Evolutionary conservation across 495 filamentous ascomycete species (phyloP).

Genomic region (Podospora sp.): DNA sequence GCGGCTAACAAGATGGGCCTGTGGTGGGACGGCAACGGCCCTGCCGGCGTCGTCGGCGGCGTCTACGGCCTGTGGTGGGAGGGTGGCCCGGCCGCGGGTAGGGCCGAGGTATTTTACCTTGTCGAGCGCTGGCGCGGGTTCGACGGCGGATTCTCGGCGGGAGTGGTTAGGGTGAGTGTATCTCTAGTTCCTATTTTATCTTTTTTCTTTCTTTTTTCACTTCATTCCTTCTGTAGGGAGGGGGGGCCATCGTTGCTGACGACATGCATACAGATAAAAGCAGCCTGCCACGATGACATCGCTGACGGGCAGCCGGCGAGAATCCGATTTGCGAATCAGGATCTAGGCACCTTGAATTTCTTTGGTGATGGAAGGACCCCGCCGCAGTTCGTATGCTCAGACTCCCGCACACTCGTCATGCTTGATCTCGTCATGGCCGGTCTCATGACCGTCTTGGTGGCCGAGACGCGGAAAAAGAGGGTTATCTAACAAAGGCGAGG

Average conservation of each 20-base stretch:
- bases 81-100: background rate
- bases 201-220: too few relatives aligned
- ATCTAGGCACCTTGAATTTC: constrained; percentile 11
- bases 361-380: constrained; percentile 12
- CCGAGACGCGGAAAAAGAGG: constrained; percentile 12
- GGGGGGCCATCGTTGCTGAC: background rate
- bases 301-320: background rate
- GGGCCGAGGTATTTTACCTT: constrained; percentile 9
- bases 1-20: constrained; percentile 6
- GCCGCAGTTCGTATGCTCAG: constrained; percentile 8
- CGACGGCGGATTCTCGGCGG: constrained; percentile 7
- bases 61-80: constrained; percentile 15
- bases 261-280: background rate
- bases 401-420: background rate
- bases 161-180: constrained; percentile 5
- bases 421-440: constrained; percentile 16
- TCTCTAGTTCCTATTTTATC: background rate
- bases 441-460: constrained; percentile 9
- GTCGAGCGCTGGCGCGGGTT: constrained; percentile 8
- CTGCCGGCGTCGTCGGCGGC: constrained; percentile 6
- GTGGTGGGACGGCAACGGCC: constrained; percentile 3
- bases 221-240: too few relatives aligned
- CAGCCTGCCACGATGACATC: background rate
- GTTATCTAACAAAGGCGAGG: too few relatives aligned
- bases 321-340: background rate